Conservation (phyloP, 352 stramenopile species). For the Phytophthora meadii region DNA sequence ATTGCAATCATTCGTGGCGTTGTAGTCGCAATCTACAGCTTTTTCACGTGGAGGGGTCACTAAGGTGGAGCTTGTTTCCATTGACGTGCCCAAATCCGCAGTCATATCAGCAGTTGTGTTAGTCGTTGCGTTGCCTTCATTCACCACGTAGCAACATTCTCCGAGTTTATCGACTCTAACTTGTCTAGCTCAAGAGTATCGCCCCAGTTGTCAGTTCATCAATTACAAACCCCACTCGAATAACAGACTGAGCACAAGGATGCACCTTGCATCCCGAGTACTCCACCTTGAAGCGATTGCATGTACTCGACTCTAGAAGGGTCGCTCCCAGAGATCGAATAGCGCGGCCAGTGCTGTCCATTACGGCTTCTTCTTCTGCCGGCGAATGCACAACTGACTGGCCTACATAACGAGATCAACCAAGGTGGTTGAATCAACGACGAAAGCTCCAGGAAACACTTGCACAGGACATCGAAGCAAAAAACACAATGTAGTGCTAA, state of each 20-base stretch:
- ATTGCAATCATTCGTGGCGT: constrained; percentile 3
- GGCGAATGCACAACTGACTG: neutral
- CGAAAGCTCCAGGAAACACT: too few relatives aligned
- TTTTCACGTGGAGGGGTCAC: constrained; percentile 4
- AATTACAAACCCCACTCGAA: constrained; percentile 29
- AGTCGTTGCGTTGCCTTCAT: too few relatives aligned
- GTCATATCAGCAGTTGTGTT: too few relatives aligned
- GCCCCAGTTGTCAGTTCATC: neutral
- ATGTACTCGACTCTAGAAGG: too few relatives aligned
- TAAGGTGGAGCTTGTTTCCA: constrained; percentile 22
- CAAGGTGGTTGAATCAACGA: too few relatives aligned
- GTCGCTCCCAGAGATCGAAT: constrained; percentile 4
- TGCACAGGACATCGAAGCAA: neutral
- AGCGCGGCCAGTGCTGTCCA: neutral
- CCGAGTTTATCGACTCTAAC: constrained; percentile 24
- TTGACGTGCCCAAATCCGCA: too few relatives aligned
- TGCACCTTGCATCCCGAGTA: constrained; percentile 46
- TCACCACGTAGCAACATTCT: constrained; percentile 33
- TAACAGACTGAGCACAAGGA: constrained; percentile 49
- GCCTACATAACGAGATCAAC: too few relatives aligned
- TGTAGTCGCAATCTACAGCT: constrained; percentile 8
- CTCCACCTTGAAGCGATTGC: constrained; percentile 34
- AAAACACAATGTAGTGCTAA: constrained; percentile 1
- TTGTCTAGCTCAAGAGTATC: constrained; percentile 41
- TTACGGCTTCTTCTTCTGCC: neutral